phyloP scores from a whole-genome alignment of 768 basidiomycete genomes.

The Tremella fuciformis region DNA sequence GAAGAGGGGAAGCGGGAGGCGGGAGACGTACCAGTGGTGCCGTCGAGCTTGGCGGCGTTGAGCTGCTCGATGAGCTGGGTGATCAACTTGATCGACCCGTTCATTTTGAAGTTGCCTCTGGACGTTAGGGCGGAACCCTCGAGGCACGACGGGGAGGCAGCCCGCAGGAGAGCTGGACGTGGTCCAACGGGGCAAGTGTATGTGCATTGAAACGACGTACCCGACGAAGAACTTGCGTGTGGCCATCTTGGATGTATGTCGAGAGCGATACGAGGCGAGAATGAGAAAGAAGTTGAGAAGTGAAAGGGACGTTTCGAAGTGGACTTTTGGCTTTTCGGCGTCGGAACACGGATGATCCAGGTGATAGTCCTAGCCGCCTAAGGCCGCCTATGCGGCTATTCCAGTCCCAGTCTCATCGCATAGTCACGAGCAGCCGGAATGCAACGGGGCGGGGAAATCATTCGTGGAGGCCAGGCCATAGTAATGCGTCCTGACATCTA shows the following conservation, averaged over 20 bases:
- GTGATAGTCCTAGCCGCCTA: neutral
- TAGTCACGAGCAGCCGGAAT: no score
- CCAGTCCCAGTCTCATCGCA: no score
- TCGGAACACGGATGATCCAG: neutral
- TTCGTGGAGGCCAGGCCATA: no score
- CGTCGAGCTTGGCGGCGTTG: conserved; percentile 76
- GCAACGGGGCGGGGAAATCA: no score
- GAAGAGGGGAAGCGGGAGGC: neutral
- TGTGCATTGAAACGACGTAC: conserved; percentile 13
- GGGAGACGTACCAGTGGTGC: conserved; percentile 63
- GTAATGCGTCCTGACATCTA: no score
- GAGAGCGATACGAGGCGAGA: neutral
- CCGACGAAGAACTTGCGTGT: conserved; percentile 42
- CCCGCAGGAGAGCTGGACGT: no score
- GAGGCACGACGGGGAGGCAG: neutral
- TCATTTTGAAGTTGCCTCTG: conserved; percentile 98
- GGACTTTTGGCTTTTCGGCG: neutral
- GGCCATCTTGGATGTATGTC: conserved; percentile 17
- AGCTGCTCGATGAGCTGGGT: conserved; percentile 65
- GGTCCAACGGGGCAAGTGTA: neutral
- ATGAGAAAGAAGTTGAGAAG: conserved; percentile 3
- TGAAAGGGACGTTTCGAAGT: neutral
- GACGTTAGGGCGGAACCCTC: conserved; percentile 39
- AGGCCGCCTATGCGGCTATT: no score
- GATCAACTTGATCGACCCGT: conserved; percentile 66